A percentile compares a stretch with the other conserved stretches of the same genome.
These are phyloP conservation scores for Globisporangium echinulatum DNA, from an alignment of 352 stramenopile species.

Conservation along the genomic window DNA sequence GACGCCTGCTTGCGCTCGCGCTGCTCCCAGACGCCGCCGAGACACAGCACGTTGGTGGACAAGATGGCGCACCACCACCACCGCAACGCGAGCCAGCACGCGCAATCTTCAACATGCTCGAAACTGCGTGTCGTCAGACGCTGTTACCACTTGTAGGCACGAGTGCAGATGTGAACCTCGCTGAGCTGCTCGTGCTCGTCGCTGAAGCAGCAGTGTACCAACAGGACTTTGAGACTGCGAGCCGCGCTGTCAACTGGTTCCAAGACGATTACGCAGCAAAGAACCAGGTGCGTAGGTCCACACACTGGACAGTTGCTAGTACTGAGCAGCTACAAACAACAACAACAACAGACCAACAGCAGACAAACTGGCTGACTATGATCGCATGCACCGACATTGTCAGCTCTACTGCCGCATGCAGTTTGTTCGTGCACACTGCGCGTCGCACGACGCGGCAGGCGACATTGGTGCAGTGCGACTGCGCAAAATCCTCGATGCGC, in stretches of 20 bases:
- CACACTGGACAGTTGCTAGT: not conserved
- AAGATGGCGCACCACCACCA: not conserved
- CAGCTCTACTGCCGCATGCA: conserved; percentile 86
- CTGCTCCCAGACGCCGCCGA: conserved; percentile 22
- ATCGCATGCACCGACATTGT: too few relatives aligned
- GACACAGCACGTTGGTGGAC: too few relatives aligned
- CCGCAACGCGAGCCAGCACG: conserved; percentile 18
- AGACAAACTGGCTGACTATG: too few relatives aligned
- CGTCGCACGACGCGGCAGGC: conserved; percentile 29
- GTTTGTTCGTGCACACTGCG: conserved; percentile 71
- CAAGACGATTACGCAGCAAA: conserved; percentile 48
- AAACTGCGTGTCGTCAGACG: conserved; percentile 24
- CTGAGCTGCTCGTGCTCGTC: conserved; percentile 72
- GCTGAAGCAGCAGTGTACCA: conserved; percentile 68
- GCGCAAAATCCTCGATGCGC: conserved; percentile 58
- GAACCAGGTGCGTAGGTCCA: conserved; percentile 57
- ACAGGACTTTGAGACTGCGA: conserved; percentile 52
- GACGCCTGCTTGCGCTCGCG: conserved; percentile 39
- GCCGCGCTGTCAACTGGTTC: conserved; percentile 59
- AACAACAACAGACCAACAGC: too few relatives aligned
- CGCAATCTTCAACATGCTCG: conserved; percentile 33
- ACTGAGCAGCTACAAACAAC: too few relatives aligned
- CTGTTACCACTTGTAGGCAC: conserved; percentile 22
- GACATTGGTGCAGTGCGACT: conserved; percentile 37
- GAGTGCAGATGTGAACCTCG: conserved; percentile 27